These are phyloP conservation scores for Barnettozyma sp. DNA, from an alignment of 805 yeast genomes.

Conservation along the genomic window DNA sequence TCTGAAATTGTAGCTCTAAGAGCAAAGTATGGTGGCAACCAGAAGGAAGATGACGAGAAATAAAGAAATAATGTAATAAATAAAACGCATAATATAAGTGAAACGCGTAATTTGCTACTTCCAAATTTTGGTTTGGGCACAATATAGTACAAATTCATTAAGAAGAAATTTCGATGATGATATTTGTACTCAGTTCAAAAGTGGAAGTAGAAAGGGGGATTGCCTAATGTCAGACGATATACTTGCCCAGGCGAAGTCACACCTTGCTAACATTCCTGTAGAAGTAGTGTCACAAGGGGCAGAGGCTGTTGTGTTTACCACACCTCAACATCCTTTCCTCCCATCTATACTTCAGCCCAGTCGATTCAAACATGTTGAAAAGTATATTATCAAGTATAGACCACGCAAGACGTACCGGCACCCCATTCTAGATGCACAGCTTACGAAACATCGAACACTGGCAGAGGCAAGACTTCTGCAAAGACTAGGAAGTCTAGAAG, in stretches of 20 bases:
- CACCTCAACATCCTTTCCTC: slow-evolving; percentile 61
- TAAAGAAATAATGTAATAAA: slow-evolving; percentile 2
- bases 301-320: slow-evolving; percentile 71
- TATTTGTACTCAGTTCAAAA: too few species aligned
- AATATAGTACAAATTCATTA: too few species aligned
- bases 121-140: not conserved
- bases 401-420: slow-evolving; percentile 92
- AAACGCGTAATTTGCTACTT: not conserved
- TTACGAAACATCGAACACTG: slow-evolving; percentile 75
- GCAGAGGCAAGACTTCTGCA: slow-evolving; percentile 77
- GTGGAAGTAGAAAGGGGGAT: too few species aligned
- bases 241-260: slow-evolving; percentile 34
- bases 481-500: slow-evolving; percentile 39
- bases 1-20: slow-evolving; percentile 85
- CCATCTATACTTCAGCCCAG: slow-evolving; percentile 24
- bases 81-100: not conserved
- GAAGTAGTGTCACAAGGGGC: slow-evolving; percentile 78
- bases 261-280: slow-evolving; percentile 45
- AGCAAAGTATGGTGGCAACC: slow-evolving; percentile 75
- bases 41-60: slow-evolving; percentile 25
- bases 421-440: slow-evolving; percentile 63
- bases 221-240: slow-evolving; percentile 58
- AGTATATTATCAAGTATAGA: slow-evolving; percentile 71
- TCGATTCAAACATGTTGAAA: slow-evolving; percentile 19
- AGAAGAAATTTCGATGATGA: too few species aligned